Percentiles rank a stretch among this genome's conserved stretches.
These are phyloP conservation scores for Bryopsis sp. DNA, from an alignment of 139 green algal genomes.

Conservation along the genomic window DNA sequence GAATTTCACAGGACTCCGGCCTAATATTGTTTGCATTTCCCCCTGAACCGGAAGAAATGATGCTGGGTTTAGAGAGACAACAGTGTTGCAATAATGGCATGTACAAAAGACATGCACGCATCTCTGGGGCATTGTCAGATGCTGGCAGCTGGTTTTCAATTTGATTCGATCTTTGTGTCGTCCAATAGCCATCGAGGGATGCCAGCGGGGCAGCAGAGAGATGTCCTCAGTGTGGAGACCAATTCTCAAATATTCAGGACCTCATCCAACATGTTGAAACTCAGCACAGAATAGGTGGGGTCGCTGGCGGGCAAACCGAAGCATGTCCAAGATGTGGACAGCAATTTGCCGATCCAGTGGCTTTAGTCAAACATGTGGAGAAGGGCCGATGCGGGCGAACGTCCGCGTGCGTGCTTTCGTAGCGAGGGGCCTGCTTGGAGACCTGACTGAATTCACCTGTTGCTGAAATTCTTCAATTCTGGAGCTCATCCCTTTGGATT, in stretches of 20 bases:
- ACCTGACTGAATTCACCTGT: too few relatives aligned
- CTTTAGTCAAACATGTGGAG: slow-evolving; percentile 13
- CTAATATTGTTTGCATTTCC: neutral
- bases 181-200: neutral
- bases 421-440: too few relatives aligned
- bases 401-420: too few relatives aligned
- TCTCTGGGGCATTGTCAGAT: too few relatives aligned
- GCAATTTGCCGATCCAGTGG: slow-evolving; percentile 1
- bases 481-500: too few relatives aligned
- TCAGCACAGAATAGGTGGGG: neutral
- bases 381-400: too few relatives aligned
- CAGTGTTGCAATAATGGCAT: neutral
- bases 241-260: slow-evolving; percentile 4
- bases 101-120: neutral
- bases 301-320: neutral
- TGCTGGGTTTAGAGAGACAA: neutral
- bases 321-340: slow-evolving; percentile 7
- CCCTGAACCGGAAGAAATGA: neutral
- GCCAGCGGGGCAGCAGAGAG: neutral
- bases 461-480: too few relatives aligned
- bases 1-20: neutral
- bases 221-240: slow-evolving; percentile 8
- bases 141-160: too few relatives aligned
- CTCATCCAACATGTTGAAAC: neutral
- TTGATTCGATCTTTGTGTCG: too few relatives aligned